These are phyloP conservation scores for Hanseniaspora hatyaiensis DNA, from an alignment of 805 yeast genomes.

Conservation along the genomic window DNA sequence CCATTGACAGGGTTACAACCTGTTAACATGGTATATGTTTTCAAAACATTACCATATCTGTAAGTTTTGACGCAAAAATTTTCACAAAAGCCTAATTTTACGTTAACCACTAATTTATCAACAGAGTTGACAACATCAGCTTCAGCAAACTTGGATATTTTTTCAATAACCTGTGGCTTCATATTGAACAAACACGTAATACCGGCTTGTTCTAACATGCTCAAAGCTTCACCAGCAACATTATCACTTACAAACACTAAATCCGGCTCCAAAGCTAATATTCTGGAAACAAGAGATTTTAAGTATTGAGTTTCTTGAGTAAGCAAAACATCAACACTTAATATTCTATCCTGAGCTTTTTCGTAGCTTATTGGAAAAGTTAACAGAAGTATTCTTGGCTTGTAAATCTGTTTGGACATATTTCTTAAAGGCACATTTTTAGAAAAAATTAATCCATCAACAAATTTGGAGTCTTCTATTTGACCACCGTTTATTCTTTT, in stretches of 20 bases:
- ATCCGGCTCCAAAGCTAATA: slow-evolving; percentile 65
- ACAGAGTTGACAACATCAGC: slow-evolving; percentile 80
- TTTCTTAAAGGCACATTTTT: slow-evolving; percentile 66
- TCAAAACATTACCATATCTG: slow-evolving; percentile 42
- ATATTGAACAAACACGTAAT: slow-evolving; percentile 72
- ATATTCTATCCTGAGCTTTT: slow-evolving; percentile 62
- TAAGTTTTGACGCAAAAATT: slow-evolving; percentile 60
- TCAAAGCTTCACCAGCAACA: slow-evolving; percentile 71
- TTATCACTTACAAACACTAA: slow-evolving; percentile 66
- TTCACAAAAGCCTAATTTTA: slow-evolving; percentile 65
- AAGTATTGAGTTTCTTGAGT: slow-evolving; percentile 83
- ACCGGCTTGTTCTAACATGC: slow-evolving; percentile 57
- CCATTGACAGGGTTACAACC: slow-evolving; percentile 70
- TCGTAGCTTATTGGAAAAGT: slow-evolving; percentile 84
- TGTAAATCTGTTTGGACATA: slow-evolving; percentile 54
- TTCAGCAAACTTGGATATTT: slow-evolving; percentile 65
- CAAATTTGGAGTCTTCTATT: slow-evolving; percentile 44
- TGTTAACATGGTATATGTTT: slow-evolving; percentile 65
- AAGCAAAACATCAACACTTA: slow-evolving; percentile 70
- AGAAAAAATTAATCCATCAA: slow-evolving; percentile 77
- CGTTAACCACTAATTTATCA: slow-evolving; percentile 64
- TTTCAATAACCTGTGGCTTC: slow-evolving; percentile 68
- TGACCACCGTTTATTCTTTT: slow-evolving; percentile 73
- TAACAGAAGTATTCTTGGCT: slow-evolving; percentile 69
- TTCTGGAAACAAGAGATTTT: slow-evolving; percentile 65